A percentile compares a stretch with the other conserved stretches of the same genome.
phyloP scores from a whole-genome alignment of 2,329 filamentous ascomycete genomes.

The Fusarium sp. region DNA sequence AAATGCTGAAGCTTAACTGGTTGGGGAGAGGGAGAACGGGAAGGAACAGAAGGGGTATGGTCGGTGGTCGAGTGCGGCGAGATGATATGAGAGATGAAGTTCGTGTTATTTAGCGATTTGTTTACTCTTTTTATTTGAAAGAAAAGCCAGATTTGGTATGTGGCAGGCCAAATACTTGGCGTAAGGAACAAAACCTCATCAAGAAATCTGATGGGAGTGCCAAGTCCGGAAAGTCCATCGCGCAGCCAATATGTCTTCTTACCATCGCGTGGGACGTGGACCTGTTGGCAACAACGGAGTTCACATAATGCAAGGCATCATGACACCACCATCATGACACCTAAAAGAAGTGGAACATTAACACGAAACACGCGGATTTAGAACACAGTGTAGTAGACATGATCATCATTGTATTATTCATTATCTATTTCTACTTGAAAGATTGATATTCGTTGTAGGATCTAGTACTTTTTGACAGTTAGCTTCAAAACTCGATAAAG shows the following conservation, averaged over 20 bases:
- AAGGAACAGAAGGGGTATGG: constrained; percentile 87
- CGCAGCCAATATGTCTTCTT: no score
- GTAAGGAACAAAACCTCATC: neutral
- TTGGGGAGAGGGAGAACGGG: constrained; percentile 89
- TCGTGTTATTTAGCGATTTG: constrained; percentile 48
- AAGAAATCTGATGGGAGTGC: neutral
- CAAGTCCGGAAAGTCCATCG: neutral
- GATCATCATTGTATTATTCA: neutral
- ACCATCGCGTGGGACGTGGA: neutral
- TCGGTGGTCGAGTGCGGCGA: constrained; percentile 71
- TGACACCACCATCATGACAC: neutral
- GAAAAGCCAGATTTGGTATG: neutral
- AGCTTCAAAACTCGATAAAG: constrained; percentile 30
- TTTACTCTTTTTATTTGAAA: neutral
- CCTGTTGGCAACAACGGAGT: neutral
- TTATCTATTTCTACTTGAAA: neutral
- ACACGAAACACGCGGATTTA: neutral
- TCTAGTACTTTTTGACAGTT: constrained; percentile 37
- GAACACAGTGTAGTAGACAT: neutral
- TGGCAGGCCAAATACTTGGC: neutral
- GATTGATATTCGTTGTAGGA: neutral
- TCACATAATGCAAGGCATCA: neutral
- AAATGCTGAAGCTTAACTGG: constrained; percentile 96
- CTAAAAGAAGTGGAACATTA: neutral
- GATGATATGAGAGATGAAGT: constrained; percentile 57